These are phyloP conservation scores for Ophiostoma perfectum DNA, from an alignment of 2,329 filamentous ascomycete genomes.

Conservation along the genomic window DNA sequence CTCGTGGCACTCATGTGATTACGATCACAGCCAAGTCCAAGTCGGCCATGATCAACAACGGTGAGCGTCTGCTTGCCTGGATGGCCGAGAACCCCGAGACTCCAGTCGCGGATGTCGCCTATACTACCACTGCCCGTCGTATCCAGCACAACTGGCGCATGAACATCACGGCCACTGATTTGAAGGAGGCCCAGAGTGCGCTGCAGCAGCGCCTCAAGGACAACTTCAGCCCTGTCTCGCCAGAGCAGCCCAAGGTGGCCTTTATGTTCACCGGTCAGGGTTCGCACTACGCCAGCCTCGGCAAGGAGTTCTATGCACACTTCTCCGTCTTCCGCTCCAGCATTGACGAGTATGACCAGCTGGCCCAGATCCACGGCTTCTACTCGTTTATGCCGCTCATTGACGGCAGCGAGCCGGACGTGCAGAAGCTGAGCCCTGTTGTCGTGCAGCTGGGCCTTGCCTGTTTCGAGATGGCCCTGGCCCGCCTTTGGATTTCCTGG, in stretches of 20 bases:
- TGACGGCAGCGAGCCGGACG: constrained; percentile 41
- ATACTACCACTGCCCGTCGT: constrained; percentile 62
- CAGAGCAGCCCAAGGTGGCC: constrained; percentile 43
- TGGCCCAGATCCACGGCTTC: constrained; percentile 47
- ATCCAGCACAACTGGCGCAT: constrained; percentile 56
- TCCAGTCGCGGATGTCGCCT: constrained; percentile 54
- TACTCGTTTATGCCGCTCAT: constrained; percentile 53
- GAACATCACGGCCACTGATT: constrained; percentile 41
- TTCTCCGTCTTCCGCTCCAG: constrained; percentile 45
- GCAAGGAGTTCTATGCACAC: constrained; percentile 46
- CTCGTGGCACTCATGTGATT: constrained; percentile 54
- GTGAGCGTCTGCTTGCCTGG: constrained; percentile 49
- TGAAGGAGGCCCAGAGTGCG: constrained; percentile 40
- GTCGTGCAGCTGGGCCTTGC: constrained; percentile 50
- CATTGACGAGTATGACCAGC: constrained; percentile 52
- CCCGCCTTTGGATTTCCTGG: constrained; percentile 52
- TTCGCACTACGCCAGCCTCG: constrained; percentile 48
- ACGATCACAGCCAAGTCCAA: constrained; percentile 53
- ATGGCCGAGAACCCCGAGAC: constrained; percentile 48
- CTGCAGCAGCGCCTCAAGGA: constrained; percentile 41
- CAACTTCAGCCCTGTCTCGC: constrained; percentile 40
- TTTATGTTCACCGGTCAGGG: constrained; percentile 56
- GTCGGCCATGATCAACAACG: constrained; percentile 53
- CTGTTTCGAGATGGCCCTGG: constrained; percentile 54
- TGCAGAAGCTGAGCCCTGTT: constrained; percentile 45